phyloP scores from a whole-genome alignment of 2,329 filamentous ascomycete genomes.

The Ceratocystis colombiana region DNA sequence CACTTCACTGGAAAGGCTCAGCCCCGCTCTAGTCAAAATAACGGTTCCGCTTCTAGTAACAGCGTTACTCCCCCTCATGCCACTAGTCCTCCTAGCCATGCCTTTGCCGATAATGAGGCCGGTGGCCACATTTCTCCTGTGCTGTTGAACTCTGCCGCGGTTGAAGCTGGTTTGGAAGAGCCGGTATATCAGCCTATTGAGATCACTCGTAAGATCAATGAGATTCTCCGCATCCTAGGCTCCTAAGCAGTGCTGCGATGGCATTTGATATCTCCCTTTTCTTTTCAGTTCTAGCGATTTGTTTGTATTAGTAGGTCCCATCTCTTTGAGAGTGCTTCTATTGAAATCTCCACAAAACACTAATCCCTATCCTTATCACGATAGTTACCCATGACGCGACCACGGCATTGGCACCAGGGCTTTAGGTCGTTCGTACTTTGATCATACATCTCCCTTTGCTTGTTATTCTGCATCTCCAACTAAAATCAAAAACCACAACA shows the following conservation, averaged over 20 bases:
- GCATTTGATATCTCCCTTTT: background rate
- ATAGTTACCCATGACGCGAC: background rate
- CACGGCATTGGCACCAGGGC: background rate
- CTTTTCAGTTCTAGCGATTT: background rate
- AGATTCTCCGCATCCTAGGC: conserved; percentile 9
- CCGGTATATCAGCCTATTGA: conserved; percentile 8
- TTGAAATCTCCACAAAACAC: background rate
- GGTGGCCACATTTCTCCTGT: background rate
- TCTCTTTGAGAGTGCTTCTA: background rate
- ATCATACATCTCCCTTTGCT: background rate
- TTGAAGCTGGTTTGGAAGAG: background rate
- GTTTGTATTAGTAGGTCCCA: background rate
- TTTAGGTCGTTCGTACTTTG: background rate
- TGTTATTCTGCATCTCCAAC: background rate
- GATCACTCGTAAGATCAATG: conserved; percentile 11
- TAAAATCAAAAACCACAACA: background rate
- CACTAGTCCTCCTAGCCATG: background rate
- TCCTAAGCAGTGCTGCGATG: background rate
- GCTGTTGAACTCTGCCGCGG: background rate
- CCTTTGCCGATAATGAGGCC: background rate
- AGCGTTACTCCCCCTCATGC: background rate
- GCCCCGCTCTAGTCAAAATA: background rate
- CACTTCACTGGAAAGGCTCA: background rate
- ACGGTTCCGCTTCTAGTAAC: background rate
- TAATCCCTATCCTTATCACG: background rate